Evolutionary conservation across 2,329 filamentous ascomycete genomes (phyloP), one percentile per base, ranked within the genome.

Genomic region (Chrysosporium queenslandicum): DNA sequence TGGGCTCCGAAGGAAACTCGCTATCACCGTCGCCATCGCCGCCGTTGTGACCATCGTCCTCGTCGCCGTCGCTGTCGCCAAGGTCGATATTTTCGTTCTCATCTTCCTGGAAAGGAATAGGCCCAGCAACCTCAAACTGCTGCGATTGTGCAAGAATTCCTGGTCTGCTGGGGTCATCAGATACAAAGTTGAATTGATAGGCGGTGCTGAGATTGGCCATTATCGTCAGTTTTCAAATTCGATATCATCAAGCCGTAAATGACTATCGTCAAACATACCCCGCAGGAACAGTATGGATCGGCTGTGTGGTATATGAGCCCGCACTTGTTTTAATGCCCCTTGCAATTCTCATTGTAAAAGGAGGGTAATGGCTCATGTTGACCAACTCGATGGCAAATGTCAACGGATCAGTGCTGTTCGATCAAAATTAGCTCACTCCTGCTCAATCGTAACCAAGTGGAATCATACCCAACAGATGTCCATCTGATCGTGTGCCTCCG

Each of bases 101-200:
- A 16, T 21, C 20, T n/a, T n/a, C n/a, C n/a, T 23, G 7, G 8
- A 29, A 30, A 29, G 5, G 8, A 12, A 40, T 5, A 3, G n/a
- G 21, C 36, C 1, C 23, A 36, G 48, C 23, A 53, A 66, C 63
- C 46, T 58, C 60, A 58, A 68, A 67, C 46, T 66, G 62, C 30
- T 62, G 58, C 16, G 68, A 70, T 61, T 73, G 71, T 23, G 69
- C 68, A 29, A 74, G 60, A 54, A 73, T 72, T 34, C 70, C 71
- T 32, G 50, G 63, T 58, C 68, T 69, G 25, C 57, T 54, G 14
- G 53, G 50, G 2, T 54, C 51, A 53, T 64, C 63, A 46, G 68
- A 66, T 51, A 69, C 47, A 53, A 71, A 62, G 60, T 73, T 71
- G 64, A 73, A 63, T 53, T 70, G 70, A 59, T 71, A 73, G 46